Evolutionary conservation across 225 moss, liverwort and hornwort genomes (phyloP), one percentile per base, ranked within the genome.

Genomic region (Marchantia polymorpha): DNA sequence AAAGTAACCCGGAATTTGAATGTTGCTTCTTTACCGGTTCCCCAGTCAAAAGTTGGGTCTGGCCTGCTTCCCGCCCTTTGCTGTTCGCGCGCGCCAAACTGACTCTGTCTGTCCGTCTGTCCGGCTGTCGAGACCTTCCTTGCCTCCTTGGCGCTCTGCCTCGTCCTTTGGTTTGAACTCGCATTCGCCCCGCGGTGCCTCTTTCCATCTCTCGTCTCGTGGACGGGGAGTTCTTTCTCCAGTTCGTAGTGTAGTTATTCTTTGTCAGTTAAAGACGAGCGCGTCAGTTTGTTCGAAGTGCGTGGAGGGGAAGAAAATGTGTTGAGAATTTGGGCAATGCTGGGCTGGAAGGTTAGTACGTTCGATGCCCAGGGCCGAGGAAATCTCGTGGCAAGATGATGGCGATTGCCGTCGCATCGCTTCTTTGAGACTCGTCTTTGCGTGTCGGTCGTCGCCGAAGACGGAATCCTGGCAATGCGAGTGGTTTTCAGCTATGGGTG

Each of bases 161-260:
- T 64, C n/a, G 64, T 64, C 64, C 8, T 64, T 64, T 64, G 64
- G 17, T 4, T 64, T 64, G 64, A 64, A n/a, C n/a, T n/a, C n/a
- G n/a, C n/a, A n/a, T n/a, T n/a, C n/a, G 25, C 64, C 64, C 25
- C 25, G 64, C 7, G 64, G 64, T 27, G 64, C 0, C 64, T 64
- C 64, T 64, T 64, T 64, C 64, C 64, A 64, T 64, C 64, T 64
- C 64, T 64, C 7, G 64, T 64, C 64, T 64, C 7, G 64, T 23
- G 64, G 0, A 23, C 64, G 7, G 7, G 6, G 27, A 10, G 4
- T 0, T 23, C 39, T 27, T 64, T 25, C 64, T 27, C 8, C 20
- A 23, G 12, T 8, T 8, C 9, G 26, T 23, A 12, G 4, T 25
- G 23, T 25, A 11, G n/a, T 11, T 11, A 7, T 12, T 15, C 20